These are phyloP conservation scores for Fusarium setosum DNA, from an alignment of 2,329 filamentous ascomycete genomes.

Conservation along the genomic window DNA sequence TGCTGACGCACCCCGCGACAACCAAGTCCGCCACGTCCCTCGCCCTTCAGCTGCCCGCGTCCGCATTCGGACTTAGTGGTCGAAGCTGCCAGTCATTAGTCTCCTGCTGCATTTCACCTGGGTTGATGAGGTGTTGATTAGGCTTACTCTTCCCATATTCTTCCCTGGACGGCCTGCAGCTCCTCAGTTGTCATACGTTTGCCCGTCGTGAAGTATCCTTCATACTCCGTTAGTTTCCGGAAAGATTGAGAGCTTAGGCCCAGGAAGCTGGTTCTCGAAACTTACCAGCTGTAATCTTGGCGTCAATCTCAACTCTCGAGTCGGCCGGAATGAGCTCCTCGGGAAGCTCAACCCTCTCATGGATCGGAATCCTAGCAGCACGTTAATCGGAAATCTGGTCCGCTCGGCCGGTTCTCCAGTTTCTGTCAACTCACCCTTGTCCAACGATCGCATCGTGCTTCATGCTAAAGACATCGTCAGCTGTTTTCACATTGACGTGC, in stretches of 20 bases:
- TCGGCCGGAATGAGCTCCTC: conserved; percentile 95
- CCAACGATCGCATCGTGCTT: conserved; percentile 90
- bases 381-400: conserved; percentile 24
- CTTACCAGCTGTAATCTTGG: conserved; percentile 94
- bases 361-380: conserved; percentile 76
- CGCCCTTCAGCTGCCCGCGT: conserved; percentile 10
- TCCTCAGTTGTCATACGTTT: conserved; percentile 91
- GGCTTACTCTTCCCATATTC: conserved; percentile 86
- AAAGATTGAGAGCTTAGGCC: neutral
- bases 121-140: conserved; percentile 2
- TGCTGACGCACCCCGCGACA: conserved; percentile 40
- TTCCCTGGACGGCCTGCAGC: conserved; percentile 84
- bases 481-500: conserved; percentile 21
- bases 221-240: conserved; percentile 33
- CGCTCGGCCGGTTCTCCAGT: neutral
- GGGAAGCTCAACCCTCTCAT: conserved; percentile 90
- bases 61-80: conserved; percentile 52
- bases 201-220: conserved; percentile 85
- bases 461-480: conserved; percentile 69
- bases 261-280: conserved; percentile 26
- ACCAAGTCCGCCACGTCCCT: conserved; percentile 18
- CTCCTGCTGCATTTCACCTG: conserved; percentile 22
- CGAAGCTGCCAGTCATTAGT: conserved; percentile 51
- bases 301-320: conserved; percentile 97
- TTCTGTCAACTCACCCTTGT: conserved; percentile 70